Conservation (phyloP, 495 filamentous ascomycete species). For the Xylaria bambusicola region DNA sequence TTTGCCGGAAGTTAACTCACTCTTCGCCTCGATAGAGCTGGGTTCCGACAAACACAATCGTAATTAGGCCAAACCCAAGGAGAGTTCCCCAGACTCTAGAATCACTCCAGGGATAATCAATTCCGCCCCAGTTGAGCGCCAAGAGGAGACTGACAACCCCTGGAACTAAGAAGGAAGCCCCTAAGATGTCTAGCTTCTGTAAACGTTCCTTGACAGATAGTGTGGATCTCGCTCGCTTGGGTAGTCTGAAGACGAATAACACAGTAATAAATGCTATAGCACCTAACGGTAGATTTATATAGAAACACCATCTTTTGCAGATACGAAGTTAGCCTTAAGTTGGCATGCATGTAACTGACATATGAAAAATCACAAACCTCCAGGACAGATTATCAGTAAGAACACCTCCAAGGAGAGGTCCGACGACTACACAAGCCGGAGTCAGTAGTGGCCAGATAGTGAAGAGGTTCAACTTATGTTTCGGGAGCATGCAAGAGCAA, state of each 20-base stretch:
- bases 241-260: conserved; percentile 53
- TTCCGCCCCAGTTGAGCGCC: conserved; percentile 66
- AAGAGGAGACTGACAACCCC: conserved; percentile 59
- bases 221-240: conserved; percentile 34
- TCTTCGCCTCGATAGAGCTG: conserved; percentile 54
- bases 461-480: no score
- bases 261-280: conserved; percentile 57
- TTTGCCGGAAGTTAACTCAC: not conserved
- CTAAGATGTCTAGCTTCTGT: conserved; percentile 55
- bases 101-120: conserved; percentile 44
- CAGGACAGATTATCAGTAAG: conserved; percentile 34
- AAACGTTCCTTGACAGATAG: conserved; percentile 40
- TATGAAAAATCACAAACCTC: conserved; percentile 38
- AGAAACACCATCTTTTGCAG: conserved; percentile 55
- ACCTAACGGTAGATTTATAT: conserved; percentile 64
- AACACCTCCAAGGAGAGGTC: conserved; percentile 11
- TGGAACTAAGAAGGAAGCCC: conserved; percentile 53
- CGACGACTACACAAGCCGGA: no score
- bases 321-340: conserved; percentile 48
- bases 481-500: no score
- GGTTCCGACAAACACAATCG: conserved; percentile 46
- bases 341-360: conserved; percentile 53
- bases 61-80: conserved; percentile 23
- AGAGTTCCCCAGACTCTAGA: conserved; percentile 22
- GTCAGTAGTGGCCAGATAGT: no score